These are phyloP conservation scores for Rosa multiflora DNA, from an alignment of 306 rosid genomes.

Conservation along the genomic window DNA sequence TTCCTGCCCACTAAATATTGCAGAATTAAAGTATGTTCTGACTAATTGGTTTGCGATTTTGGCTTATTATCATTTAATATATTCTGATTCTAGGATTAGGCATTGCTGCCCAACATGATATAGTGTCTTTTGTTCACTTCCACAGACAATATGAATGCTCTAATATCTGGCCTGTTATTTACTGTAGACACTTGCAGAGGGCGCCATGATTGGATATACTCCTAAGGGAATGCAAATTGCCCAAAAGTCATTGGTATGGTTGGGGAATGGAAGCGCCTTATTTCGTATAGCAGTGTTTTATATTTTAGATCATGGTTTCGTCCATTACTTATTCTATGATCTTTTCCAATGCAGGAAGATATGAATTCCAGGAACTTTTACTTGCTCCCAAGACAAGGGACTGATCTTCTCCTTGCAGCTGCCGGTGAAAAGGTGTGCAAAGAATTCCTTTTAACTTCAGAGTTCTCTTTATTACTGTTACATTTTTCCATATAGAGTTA, in stretches of 20 bases:
- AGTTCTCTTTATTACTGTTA: neutral
- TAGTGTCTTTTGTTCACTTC: neutral
- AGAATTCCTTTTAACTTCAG: slow-evolving; percentile 1
- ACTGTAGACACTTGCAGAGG: slow-evolving; percentile 73
- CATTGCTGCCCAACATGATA: neutral
- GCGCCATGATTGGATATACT: slow-evolving; percentile 91
- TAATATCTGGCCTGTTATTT: slow-evolving; percentile 17
- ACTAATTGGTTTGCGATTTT: neutral
- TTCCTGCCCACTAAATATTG: neutral
- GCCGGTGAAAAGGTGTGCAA: slow-evolving; percentile 83
- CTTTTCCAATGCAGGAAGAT: slow-evolving; percentile 45
- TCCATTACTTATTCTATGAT: neutral
- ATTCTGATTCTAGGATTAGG: neutral
- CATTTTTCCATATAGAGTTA: neutral
- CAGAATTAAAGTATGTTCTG: neutral
- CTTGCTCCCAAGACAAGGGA: slow-evolving; percentile 47
- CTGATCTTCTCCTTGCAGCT: slow-evolving; percentile 72
- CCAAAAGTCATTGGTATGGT: slow-evolving; percentile 68
- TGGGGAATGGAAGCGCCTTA: slow-evolving; percentile 23
- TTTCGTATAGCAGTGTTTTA: neutral
- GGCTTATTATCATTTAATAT: neutral
- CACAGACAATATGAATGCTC: neutral
- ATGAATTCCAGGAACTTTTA: slow-evolving; percentile 59
- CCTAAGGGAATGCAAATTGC: slow-evolving; percentile 90
- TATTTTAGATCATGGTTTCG: slow-evolving; percentile 12